These are phyloP conservation scores for Chaetomium globosum DNA, from an alignment of 2,329 filamentous ascomycete species.

Conservation along the genomic window DNA sequence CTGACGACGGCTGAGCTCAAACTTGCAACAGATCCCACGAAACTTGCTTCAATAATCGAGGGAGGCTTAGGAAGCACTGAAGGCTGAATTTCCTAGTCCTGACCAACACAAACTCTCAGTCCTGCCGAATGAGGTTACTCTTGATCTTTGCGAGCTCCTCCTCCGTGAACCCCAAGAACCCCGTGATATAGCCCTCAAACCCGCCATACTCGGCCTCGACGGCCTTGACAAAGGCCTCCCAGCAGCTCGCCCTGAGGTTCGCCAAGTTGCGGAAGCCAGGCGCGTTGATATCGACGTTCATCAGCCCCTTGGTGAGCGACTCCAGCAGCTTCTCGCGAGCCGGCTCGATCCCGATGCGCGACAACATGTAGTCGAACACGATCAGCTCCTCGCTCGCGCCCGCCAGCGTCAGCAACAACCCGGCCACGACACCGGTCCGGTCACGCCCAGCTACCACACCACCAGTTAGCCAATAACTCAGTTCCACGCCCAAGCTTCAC, in stretches of 20 bases:
- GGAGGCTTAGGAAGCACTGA: too few species aligned
- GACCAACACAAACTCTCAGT: conserved; percentile 18
- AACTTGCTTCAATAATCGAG: neutral
- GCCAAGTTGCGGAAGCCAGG: conserved; percentile 55
- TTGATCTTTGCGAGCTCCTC: conserved; percentile 53
- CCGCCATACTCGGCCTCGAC: conserved; percentile 51
- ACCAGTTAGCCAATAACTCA: neutral
- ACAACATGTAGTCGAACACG: conserved; percentile 56
- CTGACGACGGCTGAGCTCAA: neutral
- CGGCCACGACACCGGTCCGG: conserved; percentile 56
- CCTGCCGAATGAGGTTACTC: conserved; percentile 45
- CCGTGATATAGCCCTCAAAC: conserved; percentile 53
- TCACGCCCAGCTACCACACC: conserved; percentile 53
- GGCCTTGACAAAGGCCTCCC: conserved; percentile 50
- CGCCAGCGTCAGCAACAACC: conserved; percentile 54
- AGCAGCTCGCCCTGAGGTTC: conserved; percentile 49
- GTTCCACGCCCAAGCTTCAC: neutral
- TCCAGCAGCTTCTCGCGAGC: conserved; percentile 52
- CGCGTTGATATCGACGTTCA: conserved; percentile 41
- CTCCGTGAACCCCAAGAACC: conserved; percentile 50
- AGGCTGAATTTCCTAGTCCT: neutral
- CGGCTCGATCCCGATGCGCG: conserved; percentile 56
- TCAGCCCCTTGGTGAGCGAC: conserved; percentile 47
- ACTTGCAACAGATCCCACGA: neutral
- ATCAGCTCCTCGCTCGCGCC: conserved; percentile 50